phyloP scores from a whole-genome alignment of 83 land plant genomes.

The Picea engelmannii region DNA sequence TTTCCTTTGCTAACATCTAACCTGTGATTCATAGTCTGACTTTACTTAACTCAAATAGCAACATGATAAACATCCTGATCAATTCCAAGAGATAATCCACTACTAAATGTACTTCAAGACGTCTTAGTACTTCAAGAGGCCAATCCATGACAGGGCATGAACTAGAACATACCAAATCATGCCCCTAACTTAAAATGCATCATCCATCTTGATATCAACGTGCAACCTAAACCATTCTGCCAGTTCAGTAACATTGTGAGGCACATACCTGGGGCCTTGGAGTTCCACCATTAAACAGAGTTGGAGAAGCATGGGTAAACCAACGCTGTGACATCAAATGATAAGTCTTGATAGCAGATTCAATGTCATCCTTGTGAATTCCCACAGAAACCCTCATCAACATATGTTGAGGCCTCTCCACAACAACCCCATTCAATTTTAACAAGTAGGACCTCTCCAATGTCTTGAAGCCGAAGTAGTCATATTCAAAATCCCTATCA shows the following conservation, averaged over 20 bases:
- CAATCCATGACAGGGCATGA: neutral
- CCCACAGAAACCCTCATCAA: slow-evolving; percentile 95
- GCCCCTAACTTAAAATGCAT: neutral
- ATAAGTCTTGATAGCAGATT: slow-evolving; percentile 75
- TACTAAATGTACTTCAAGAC: neutral
- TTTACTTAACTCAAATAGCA: too few relatives aligned
- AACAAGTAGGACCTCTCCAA: slow-evolving; percentile 89
- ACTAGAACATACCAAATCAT: neutral
- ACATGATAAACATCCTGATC: too few relatives aligned
- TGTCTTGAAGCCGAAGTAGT: slow-evolving; percentile 95
- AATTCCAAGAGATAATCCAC: neutral
- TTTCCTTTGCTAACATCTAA: neutral
- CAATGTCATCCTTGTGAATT: slow-evolving; percentile 86
- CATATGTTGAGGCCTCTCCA: slow-evolving; percentile 96
- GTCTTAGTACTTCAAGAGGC: neutral
- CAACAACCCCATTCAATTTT: slow-evolving; percentile 71
- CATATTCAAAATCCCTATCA: slow-evolving; percentile 93
- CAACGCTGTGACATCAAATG: slow-evolving; percentile 94
- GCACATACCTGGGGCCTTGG: slow-evolving; percentile 82
- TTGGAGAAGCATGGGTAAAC: slow-evolving; percentile 99
- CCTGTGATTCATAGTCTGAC: too few relatives aligned
- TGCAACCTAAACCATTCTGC: too few relatives aligned
- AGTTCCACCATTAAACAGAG: slow-evolving; percentile 92
- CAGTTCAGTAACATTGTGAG: neutral
- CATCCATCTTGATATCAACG: too few relatives aligned